phyloP scores from a whole-genome alignment of 2,329 filamentous ascomycete species.

The Ceratocystis albifundus region DNA sequence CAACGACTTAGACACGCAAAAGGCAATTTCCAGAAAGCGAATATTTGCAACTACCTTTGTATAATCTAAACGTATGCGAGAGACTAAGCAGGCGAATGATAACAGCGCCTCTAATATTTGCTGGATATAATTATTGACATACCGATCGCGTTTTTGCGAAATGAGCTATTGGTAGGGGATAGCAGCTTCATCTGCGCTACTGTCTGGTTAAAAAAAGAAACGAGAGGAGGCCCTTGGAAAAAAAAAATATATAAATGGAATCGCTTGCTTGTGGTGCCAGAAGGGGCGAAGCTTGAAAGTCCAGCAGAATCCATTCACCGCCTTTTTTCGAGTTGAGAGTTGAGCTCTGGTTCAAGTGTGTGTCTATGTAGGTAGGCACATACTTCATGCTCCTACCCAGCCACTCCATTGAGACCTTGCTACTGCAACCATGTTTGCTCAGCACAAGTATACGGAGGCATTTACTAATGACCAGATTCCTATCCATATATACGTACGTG shows the following conservation, averaged over 20 bases:
- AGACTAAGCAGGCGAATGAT: no score
- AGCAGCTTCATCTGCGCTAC: no score
- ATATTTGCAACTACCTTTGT: no score
- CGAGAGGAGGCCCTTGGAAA: not conserved
- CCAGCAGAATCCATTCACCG: constrained; percentile 7
- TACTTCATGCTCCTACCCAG: constrained; percentile 8
- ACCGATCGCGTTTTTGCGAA: no score
- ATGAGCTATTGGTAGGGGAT: no score
- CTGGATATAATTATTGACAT: no score
- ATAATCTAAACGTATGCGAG: no score
- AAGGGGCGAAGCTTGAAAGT: not conserved
- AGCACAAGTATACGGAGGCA: not conserved
- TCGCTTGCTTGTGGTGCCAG: not conserved
- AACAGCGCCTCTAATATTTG: no score
- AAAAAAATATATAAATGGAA: not conserved
- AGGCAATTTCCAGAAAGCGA: not conserved
- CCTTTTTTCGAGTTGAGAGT: not conserved
- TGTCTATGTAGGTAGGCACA: not conserved
- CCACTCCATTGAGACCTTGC: not conserved
- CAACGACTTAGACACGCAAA: not conserved
- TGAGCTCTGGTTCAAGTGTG: not conserved
- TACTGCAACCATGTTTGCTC: not conserved
- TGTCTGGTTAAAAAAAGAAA: no score
- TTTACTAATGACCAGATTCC: not conserved
- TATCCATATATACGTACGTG: not conserved